A percentile compares a stretch with the other conserved stretches of the same genome.
These are phyloP conservation scores for Colletotrichum sp. DNA, from an alignment of 2,329 filamentous ascomycete species.

Conservation along the genomic window DNA sequence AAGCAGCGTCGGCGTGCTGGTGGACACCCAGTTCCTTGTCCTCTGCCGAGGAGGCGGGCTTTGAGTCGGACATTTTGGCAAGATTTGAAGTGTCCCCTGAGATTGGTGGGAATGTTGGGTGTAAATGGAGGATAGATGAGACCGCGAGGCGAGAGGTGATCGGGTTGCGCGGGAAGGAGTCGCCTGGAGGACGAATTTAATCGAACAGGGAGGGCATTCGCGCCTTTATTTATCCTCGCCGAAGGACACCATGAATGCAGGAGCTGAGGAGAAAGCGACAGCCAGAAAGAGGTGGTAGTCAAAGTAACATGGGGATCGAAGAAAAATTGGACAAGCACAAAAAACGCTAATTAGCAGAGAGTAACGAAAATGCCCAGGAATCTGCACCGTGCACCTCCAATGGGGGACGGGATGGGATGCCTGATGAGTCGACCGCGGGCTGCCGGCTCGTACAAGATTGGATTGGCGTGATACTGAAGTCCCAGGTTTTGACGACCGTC, in stretches of 20 bases:
- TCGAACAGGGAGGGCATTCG: constrained; percentile 9
- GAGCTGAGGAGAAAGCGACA: neutral
- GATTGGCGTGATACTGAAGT: neutral
- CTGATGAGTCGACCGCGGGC: neutral
- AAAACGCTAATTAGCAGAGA: neutral
- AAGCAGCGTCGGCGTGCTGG: constrained; percentile 24
- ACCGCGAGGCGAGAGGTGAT: neutral
- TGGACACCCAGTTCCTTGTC: constrained; percentile 26
- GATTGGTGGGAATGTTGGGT: neutral
- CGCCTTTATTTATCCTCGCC: constrained; percentile 12
- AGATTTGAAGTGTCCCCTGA: neutral
- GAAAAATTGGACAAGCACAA: neutral
- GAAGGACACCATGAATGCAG: neutral
- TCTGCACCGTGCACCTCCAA: constrained; percentile 4
- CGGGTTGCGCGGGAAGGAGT: neutral
- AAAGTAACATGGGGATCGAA: neutral
- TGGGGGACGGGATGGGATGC: neutral
- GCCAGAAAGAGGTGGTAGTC: neutral
- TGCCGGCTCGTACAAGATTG: neutral
- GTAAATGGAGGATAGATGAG: neutral
- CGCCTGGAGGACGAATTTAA: neutral
- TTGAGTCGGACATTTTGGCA: constrained; percentile 27
- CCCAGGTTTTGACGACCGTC: neutral
- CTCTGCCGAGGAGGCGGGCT: neutral
- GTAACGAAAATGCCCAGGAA: neutral